Evolutionary conservation across 1,284 basidiomycete species (phyloP), one percentile per base, ranked within the genome.

Genomic region (Trichosporon ovoides): DNA sequence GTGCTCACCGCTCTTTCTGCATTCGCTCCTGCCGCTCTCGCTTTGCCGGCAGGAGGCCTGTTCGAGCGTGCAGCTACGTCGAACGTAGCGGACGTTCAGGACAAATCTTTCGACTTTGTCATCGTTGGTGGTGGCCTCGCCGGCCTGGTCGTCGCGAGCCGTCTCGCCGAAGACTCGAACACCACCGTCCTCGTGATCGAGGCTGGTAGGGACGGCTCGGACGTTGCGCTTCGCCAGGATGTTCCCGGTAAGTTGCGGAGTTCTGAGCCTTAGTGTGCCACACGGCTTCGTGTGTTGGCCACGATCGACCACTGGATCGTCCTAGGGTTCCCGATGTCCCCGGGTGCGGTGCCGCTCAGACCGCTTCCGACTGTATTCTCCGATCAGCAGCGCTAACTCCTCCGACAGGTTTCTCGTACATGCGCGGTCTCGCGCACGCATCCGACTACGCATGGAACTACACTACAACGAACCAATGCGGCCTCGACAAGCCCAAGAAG

Each of bases 101-200:
- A 69, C 20, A 57, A 64, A 34, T 60, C 59, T 7, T 78, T 74
- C 53, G 77, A 78, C 57, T 78, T 77, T 56, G 65, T 78, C 46
- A 73, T 78, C 58, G 74, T 73, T 10, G 77, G 77, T 38, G 88
- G 87, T 36, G 88, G 88, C 49, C 81, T 85, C 5, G 86, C 86
- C 5, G 89, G 88, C 33, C 81, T 90, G 19, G 85, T 85, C 10
- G 73, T 91, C 28, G 89, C 87, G 2, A 77, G 82, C 16, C 82
- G 87, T 22, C 80, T 91, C 13, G 82, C 85, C 0, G 87, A 87
- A 61, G 83, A 87, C 77, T 71, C 80, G 0, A 83, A 83, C 66
- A 80, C 79, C 12, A 85, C 85, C 1, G 85, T 90, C 6, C 81
- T 87, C 35, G 85, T 88, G 38, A 79, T 89, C 56, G 87, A 89